These are phyloP conservation scores for Acmispon strigosus DNA, from an alignment of 306 rosid species.

Conservation along the genomic window DNA sequence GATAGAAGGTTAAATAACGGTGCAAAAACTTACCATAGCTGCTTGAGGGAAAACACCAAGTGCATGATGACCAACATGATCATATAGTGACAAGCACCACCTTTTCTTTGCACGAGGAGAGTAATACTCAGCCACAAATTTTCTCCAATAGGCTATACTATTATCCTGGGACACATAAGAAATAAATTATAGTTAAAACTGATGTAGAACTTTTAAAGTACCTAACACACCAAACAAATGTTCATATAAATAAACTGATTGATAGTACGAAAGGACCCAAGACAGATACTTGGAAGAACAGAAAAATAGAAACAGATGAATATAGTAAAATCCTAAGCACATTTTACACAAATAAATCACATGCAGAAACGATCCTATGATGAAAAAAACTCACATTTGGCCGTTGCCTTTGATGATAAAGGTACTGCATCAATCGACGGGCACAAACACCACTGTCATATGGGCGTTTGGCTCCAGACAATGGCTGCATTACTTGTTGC, in stretches of 20 bases:
- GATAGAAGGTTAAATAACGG: neutral
- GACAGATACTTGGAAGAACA: neutral
- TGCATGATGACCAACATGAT: constrained; percentile 71
- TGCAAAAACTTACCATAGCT: constrained; percentile 48
- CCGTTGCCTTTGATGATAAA: constrained; percentile 86
- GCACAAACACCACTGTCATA: constrained; percentile 72
- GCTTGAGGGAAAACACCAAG: constrained; percentile 91
- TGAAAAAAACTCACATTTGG: constrained; percentile 49
- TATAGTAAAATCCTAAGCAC: neutral
- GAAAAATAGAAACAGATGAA: neutral
- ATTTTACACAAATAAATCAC: neutral
- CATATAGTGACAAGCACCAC: constrained; percentile 82
- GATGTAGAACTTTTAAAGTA: neutral
- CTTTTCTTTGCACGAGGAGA: constrained; percentile 82
- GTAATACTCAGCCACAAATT: constrained; percentile 78
- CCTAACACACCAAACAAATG: neutral
- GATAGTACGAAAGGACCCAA: neutral
- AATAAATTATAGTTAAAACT: neutral
- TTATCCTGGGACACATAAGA: constrained; percentile 53
- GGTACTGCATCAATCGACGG: constrained; percentile 87
- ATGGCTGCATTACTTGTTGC: constrained; percentile 64
- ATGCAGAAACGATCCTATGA: neutral
- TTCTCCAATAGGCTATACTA: constrained; percentile 85
- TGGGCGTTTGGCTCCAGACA: constrained; percentile 50
- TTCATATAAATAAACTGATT: neutral